Evolutionary conservation across 2,329 filamentous ascomycete species (phyloP).

Genomic region (Xylariaceae sp.): DNA sequence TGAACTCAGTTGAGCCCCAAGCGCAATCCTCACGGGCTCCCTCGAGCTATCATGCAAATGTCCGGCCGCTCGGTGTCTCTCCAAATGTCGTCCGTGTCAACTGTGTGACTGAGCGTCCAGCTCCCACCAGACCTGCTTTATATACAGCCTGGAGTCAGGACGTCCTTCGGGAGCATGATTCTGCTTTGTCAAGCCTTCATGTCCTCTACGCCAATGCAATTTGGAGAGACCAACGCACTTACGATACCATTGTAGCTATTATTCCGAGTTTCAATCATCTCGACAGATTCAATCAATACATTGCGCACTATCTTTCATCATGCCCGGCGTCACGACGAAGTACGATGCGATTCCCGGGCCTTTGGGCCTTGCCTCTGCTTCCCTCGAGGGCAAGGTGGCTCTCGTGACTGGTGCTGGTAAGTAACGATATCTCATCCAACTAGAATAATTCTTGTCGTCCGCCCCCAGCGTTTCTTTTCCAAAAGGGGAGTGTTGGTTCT

Average conservation of each 20-base stretch:
- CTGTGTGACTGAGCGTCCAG: background rate
- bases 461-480: background rate
- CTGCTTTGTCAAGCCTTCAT: too few species aligned
- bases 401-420: slow-evolving; percentile 37
- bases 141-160: slow-evolving; percentile 7
- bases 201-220: too few species aligned
- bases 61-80: slow-evolving; percentile 25
- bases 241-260: too few species aligned
- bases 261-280: too few species aligned
- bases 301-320: slow-evolving; percentile 19
- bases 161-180: too few species aligned
- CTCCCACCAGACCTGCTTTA: slow-evolving; percentile 2
- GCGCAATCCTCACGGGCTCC: slow-evolving; percentile 6
- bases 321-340: slow-evolving; percentile 34
- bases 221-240: too few species aligned
- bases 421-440: slow-evolving; percentile 14
- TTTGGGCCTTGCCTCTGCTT: slow-evolving; percentile 36
- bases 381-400: slow-evolving; percentile 36
- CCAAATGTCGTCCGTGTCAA: slow-evolving; percentile 18
- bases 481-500: slow-evolving; percentile 1
- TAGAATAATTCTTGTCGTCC: background rate
- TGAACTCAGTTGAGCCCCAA: slow-evolving; percentile 15
- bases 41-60: slow-evolving; percentile 11
- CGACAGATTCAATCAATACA: too few species aligned
- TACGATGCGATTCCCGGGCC: slow-evolving; percentile 37